Evolutionary conservation across 2,329 filamentous ascomycete species (phyloP).

Genomic region (Trichophyton schoenleinii): DNA sequence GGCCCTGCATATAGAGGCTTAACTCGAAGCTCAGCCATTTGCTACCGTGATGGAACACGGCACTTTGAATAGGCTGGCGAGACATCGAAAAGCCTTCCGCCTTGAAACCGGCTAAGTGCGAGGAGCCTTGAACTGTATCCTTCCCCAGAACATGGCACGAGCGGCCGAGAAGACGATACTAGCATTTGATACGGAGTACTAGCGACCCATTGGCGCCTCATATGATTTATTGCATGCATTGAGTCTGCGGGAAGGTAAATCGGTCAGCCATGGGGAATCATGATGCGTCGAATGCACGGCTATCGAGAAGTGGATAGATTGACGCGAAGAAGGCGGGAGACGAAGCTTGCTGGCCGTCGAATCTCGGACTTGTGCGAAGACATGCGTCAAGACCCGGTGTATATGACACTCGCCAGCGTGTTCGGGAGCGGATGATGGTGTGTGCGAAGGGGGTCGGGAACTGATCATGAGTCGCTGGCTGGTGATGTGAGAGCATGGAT

Average conservation of each 20-base stretch:
- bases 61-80: background rate
- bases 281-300: background rate
- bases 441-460: background rate
- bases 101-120: background rate
- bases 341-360: background rate
- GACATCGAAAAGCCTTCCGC: background rate
- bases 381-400: background rate
- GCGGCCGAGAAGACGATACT: background rate
- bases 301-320: background rate
- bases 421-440: background rate
- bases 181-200: background rate
- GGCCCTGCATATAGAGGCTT: constrained; percentile 2
- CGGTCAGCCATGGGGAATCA: background rate
- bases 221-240: background rate
- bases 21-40: constrained; percentile 1
- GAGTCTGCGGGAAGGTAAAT: background rate
- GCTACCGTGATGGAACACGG: background rate
- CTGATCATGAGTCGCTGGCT: constrained; percentile 1
- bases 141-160: background rate
- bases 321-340: background rate
- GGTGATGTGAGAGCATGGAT: background rate
- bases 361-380: constrained; percentile 3
- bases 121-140: background rate
- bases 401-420: background rate
- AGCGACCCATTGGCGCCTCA: background rate